A percentile compares a stretch with the other conserved stretches of the same genome.
phyloP scores from a whole-genome alignment of 306 rosid species.

The Cajanus cajan region DNA sequence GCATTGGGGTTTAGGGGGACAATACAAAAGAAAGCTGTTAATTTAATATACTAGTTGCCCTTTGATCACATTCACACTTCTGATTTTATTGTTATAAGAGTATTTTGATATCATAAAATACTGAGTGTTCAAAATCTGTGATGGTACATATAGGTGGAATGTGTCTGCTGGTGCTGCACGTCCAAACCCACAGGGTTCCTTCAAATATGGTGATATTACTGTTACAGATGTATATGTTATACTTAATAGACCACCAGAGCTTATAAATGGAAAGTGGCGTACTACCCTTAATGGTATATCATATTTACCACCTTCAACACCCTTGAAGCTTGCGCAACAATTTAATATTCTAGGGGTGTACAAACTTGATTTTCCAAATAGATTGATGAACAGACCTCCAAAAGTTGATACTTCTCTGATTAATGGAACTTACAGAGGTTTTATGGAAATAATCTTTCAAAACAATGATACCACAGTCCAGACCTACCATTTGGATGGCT shows the following conservation, averaged over 20 bases:
- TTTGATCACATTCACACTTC: neutral
- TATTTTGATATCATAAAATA: neutral
- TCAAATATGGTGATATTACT: slow-evolving; percentile 68
- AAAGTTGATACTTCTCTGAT: slow-evolving; percentile 75
- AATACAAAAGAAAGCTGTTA: neutral
- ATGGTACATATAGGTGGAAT: slow-evolving; percentile 59
- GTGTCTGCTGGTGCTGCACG: slow-evolving; percentile 88
- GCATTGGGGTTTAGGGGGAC: neutral
- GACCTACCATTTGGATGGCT: slow-evolving; percentile 87
- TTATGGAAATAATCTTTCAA: slow-evolving; percentile 86
- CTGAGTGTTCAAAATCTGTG: slow-evolving; percentile 17
- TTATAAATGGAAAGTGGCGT: slow-evolving; percentile 72
- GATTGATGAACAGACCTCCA: slow-evolving; percentile 66
- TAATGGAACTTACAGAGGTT: slow-evolving; percentile 70
- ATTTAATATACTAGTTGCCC: neutral
- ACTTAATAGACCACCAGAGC: slow-evolving; percentile 71
- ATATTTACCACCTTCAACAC: slow-evolving; percentile 78
- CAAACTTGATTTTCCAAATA: slow-evolving; percentile 82
- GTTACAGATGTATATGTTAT: slow-evolving; percentile 71
- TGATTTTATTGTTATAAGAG: neutral
- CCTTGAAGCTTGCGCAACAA: slow-evolving; percentile 69
- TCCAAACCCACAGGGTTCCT: slow-evolving; percentile 90
- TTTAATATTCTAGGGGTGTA: slow-evolving; percentile 72
- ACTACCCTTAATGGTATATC: slow-evolving; percentile 85
- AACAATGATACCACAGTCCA: slow-evolving; percentile 79